Evolutionary conservation across 345 rosid species (phyloP), one percentile per base, ranked within the genome.

Genomic region (Salix suchowensis): DNA sequence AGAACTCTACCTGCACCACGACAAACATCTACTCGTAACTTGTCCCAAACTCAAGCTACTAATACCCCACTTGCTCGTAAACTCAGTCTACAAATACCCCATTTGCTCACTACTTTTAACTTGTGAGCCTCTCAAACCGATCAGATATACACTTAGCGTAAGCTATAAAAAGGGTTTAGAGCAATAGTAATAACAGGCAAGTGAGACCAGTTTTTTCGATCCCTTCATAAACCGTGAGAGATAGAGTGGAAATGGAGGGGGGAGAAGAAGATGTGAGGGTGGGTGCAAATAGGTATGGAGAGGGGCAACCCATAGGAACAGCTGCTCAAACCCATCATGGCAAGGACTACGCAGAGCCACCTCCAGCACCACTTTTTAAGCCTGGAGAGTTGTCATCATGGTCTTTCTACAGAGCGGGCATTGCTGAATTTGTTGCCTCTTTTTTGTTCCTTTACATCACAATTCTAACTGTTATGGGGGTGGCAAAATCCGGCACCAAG

Each of bases 391-490:
- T 69, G 24, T 52, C 68, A 3, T 76, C 79, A 2, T 76, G 79
- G 79, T 60, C 79, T 6, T 76, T 76, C 40, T 76, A 68, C 74
- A 68, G 79, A 60, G 79, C 79, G 3, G 79, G 79, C 16, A 76
- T 76, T 30, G 79, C 79, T 18, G 79, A 76, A 66, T 76, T 76
- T 23, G 74, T 76, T 14, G 79, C 74, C 36, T 69, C 79, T 28
- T 76, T 76, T 58, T 69, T 76, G 60, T 76, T 76, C 58, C 79
- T 76, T 61, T 76, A 76, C 68, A 61, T 76, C 54, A 76, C 79
- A 4, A 74, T 76, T 44, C 36, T 76, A 15, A 76, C 79, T 3
- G 79, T 76, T 32, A 76, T 76, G 67, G 79, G 79, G 23, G 79
- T 76, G 30, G 65, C 68, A 12, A 76, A 69, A 61, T 55, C 74